Base-by-base conservation (phyloP, 805 yeast species). In the Nakazawaea wyomingensis region DNA sequence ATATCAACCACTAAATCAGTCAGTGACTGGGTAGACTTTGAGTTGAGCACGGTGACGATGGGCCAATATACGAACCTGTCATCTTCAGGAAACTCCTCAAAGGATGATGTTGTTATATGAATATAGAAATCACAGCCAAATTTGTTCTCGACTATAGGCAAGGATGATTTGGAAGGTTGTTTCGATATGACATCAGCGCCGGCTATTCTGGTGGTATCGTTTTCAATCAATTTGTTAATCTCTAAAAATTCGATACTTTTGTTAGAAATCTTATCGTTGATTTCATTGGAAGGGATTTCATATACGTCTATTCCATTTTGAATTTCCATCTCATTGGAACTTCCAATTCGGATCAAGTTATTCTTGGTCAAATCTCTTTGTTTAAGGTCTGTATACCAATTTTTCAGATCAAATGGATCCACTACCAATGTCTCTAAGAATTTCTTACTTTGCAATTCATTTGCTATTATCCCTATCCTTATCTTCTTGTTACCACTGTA, bases 211-310 rank as follows among this genome's bases (percentile, higher is more conserved):
- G 38, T 41, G 14, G 41, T 28, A 19, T 50, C 47, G 9, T 31
- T 24, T 13, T 39, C 48, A 14, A 45, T 9, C 5, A 19, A 39
- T 2, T 34, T 44, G n/a, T 45, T 39, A 9, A 62, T 52, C 39
- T 61, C 65, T 18, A 57, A 33, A 21, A 63, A 48, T 34, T 61
- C 62, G 26, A 54, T 48, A 31, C 50, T 55, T 10, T 57, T 60
- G 1, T 49, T 39, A n/a, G 56, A 49, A 34, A 54, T 44, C 8
- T 37, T 37, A 4, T 52, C 50, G 14, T 36, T 34, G 14, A 33
- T 24, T 3, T 26, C 31, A 7, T 9, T 6, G 10, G 19, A 21
- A 2, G 35, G 34, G 20, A 39, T 16, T 28, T 41, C 41, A 21
- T 35, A 37, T 11, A 35, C 39, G n/a, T 45, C 48, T 21, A 39